These are phyloP conservation scores for Xylaria sp. DNA, from an alignment of 495 filamentous ascomycete species.

Conservation along the genomic window DNA sequence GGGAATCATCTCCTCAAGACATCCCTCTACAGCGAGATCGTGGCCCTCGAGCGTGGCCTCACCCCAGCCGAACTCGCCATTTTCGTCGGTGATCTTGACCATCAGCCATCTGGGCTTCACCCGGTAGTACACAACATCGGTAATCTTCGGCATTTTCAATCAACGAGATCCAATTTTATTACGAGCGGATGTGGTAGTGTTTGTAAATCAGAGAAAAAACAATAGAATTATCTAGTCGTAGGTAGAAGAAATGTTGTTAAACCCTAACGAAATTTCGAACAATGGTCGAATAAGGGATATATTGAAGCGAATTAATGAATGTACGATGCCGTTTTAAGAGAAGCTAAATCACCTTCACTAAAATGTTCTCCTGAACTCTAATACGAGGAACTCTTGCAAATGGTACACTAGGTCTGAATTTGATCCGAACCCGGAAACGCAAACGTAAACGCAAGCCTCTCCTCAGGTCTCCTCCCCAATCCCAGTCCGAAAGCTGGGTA, in stretches of 20 bases:
- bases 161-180: neutral
- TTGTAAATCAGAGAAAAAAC: neutral
- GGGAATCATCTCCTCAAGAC: conserved; percentile 62
- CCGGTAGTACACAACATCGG: conserved; percentile 54
- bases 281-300: neutral
- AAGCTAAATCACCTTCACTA: neutral
- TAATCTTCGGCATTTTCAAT: conserved; percentile 23
- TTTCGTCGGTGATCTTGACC: conserved; percentile 68
- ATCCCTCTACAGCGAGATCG: conserved; percentile 67
- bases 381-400: neutral
- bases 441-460: neutral
- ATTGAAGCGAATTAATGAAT: neutral
- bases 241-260: neutral
- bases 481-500: neutral
- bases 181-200: neutral
- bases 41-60: conserved; percentile 72
- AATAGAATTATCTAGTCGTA: neutral
- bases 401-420: neutral
- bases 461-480: neutral
- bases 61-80: conserved; percentile 67
- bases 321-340: neutral
- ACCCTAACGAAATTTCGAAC: neutral
- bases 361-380: neutral
- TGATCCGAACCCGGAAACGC: neutral
- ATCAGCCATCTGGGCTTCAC: conserved; percentile 71